These are phyloP conservation scores for Penicillium angulare DNA, from an alignment of 495 filamentous ascomycete genomes.

Conservation along the genomic window DNA sequence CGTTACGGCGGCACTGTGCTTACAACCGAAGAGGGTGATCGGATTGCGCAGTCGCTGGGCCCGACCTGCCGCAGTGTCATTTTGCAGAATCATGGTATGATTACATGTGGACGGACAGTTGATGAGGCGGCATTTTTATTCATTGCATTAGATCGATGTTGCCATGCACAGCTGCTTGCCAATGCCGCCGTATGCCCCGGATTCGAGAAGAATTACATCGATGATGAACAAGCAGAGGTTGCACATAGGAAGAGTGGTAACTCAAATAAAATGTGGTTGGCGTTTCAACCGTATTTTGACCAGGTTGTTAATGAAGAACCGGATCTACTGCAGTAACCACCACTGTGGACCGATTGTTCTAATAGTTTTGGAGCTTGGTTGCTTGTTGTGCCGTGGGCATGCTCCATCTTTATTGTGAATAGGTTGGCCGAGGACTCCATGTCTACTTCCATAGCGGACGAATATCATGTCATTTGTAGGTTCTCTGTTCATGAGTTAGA, in stretches of 20 bases:
- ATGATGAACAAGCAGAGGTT: conserved; percentile 2
- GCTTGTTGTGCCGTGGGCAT: too few relatives aligned
- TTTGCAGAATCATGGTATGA: conserved; percentile 59
- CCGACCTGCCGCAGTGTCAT: conserved; percentile 51
- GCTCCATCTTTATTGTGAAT: too few relatives aligned
- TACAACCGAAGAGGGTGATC: conserved; percentile 48
- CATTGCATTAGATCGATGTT: conserved; percentile 53
- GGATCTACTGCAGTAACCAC: too few relatives aligned
- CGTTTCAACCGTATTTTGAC: background rate
- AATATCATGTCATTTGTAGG: too few relatives aligned
- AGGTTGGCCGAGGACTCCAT: too few relatives aligned
- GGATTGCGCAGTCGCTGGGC: conserved; percentile 53
- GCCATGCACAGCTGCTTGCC: conserved; percentile 56
- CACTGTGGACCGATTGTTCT: too few relatives aligned
- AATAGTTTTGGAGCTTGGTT: too few relatives aligned
- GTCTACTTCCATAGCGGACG: too few relatives aligned
- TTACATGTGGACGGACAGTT: conserved; percentile 54
- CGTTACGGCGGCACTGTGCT: conserved; percentile 50
- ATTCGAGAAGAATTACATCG: conserved; percentile 46
- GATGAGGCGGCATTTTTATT: conserved; percentile 61
- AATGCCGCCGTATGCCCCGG: conserved; percentile 48
- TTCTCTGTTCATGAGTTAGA: too few relatives aligned
- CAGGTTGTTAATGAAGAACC: background rate
- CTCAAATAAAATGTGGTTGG: conserved; percentile 1
- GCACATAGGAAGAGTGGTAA: conserved; percentile 1